Conservation (phyloP, 768 basidiomycete species). For the Hirschioporus abietinus region DNA sequence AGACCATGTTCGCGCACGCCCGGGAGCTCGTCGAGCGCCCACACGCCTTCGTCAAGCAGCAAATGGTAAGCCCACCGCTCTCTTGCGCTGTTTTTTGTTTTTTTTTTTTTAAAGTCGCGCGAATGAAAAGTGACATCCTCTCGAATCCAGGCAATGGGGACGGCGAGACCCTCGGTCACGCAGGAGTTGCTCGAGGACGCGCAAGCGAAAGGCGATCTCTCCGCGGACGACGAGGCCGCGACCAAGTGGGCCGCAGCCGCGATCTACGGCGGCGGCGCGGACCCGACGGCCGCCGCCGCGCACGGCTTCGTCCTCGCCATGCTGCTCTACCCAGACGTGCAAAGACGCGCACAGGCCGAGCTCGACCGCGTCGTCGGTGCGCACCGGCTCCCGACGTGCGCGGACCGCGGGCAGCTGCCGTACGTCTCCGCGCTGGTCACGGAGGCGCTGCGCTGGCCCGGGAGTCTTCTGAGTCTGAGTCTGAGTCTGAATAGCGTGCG, state of each 20-base stretch:
- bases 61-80: slow-evolving; percentile 2
- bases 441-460: slow-evolving; percentile 17
- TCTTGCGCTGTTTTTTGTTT: no score
- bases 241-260: slow-evolving; percentile 19
- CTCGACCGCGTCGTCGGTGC: slow-evolving; percentile 18
- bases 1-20: slow-evolving; percentile 1
- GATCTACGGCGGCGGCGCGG: slow-evolving; percentile 17
- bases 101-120: not conserved
- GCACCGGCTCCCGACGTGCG: slow-evolving; percentile 11
- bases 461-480: no score
- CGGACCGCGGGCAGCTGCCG: slow-evolving; percentile 15
- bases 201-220: slow-evolving; percentile 3
- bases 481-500: no score
- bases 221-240: slow-evolving; percentile 9
- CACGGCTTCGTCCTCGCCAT: slow-evolving; percentile 20
- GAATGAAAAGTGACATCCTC: no score
- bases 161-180: slow-evolving; percentile 15
- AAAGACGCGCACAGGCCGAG: slow-evolving; percentile 22
- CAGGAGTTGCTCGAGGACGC: slow-evolving; percentile 12
- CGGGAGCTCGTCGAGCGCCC: slow-evolving; percentile 5
- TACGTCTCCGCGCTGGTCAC: slow-evolving; percentile 15
- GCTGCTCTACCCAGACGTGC: slow-evolving; percentile 21
- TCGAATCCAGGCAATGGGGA: slow-evolving; percentile 15
- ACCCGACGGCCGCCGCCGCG: slow-evolving; percentile 16
- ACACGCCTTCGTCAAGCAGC: slow-evolving; percentile 1